Percentiles rank a stretch among this genome's conserved stretches.
These are phyloP conservation scores for Mortierella alpina DNA, from an alignment of 192 early-diverging fungal genomes.

Conservation along the genomic window DNA sequence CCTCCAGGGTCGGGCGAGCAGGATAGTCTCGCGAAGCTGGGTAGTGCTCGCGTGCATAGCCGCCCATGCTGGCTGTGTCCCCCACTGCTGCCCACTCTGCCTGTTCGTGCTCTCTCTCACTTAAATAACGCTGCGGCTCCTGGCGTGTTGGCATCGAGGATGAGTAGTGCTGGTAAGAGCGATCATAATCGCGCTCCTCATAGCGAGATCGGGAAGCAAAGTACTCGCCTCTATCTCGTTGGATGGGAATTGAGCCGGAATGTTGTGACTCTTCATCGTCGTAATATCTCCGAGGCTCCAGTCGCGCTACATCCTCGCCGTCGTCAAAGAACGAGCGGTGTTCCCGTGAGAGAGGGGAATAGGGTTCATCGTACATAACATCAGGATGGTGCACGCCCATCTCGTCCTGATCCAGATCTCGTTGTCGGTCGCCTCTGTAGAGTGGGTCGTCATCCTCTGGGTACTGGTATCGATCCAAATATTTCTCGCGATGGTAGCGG, in stretches of 20 bases:
- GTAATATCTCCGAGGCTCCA: conserved; percentile 12
- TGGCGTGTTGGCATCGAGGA: conserved; percentile 33
- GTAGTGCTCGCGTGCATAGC: conserved; percentile 46
- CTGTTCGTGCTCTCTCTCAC: conserved; percentile 21
- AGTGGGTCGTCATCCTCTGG: background rate
- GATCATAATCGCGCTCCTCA: conserved; percentile 37
- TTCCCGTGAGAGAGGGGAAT: conserved; percentile 33
- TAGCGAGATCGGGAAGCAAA: conserved; percentile 17
- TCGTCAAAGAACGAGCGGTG: conserved; percentile 38
- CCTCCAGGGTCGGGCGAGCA: conserved; percentile 33
- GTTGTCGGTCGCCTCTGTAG: conserved; percentile 1
- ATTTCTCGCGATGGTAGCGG: conserved; percentile 16
- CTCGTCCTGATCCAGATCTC: conserved; percentile 10
- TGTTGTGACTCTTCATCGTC: conserved; percentile 49
- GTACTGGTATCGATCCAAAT: conserved; percentile 20
- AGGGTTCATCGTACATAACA: conserved; percentile 30
- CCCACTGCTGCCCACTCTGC: conserved; percentile 27
- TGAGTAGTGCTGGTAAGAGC: conserved; percentile 33
- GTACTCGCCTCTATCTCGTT: conserved; percentile 18
- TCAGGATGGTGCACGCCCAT: conserved; percentile 7
- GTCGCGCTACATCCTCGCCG: conserved; percentile 10
- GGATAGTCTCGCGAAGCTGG: conserved; percentile 32
- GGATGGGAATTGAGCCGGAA: conserved; percentile 33
- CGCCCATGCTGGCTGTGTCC: conserved; percentile 10
- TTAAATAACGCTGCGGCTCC: background rate